These are phyloP conservation scores for Picea glauca DNA, from an alignment of 75 land plant genomes.

Conservation along the genomic window DNA sequence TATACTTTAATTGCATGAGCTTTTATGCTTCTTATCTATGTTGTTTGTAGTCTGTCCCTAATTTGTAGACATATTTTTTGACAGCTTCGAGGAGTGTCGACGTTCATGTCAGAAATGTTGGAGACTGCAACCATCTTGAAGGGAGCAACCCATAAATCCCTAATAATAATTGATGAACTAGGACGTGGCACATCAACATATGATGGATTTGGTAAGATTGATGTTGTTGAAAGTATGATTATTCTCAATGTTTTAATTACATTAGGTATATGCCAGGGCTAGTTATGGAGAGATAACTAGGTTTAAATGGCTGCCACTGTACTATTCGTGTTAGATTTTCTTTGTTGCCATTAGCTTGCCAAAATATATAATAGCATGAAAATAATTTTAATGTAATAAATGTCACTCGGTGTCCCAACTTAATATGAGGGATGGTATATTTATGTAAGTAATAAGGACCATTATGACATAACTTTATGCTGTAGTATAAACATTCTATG, in stretches of 20 bases:
- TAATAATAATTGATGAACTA: constrained; percentile 94
- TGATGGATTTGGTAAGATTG: constrained; percentile 93
- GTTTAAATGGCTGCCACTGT: background rate
- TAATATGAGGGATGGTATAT: too few species aligned
- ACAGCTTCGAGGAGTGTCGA: constrained; percentile 94
- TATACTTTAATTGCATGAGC: background rate
- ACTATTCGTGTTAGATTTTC: background rate
- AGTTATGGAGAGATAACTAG: background rate
- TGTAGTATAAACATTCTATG: too few species aligned
- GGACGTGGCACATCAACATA: constrained; percentile 99
- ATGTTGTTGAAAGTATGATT: background rate
- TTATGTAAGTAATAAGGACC: too few species aligned
- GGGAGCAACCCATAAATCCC: constrained; percentile 84
- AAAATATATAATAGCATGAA: too few species aligned
- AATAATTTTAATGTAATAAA: too few species aligned
- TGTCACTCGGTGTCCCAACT: too few species aligned
- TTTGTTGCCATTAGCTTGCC: background rate
- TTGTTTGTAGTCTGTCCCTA: background rate
- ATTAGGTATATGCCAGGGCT: background rate
- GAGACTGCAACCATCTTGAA: constrained; percentile 96
- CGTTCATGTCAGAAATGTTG: constrained; percentile 99
- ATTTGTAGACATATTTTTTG: constrained; percentile 9
- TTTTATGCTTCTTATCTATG: background rate
- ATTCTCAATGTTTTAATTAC: background rate
- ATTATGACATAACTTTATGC: too few species aligned